These are phyloP conservation scores for Xylaria curta DNA, from an alignment of 495 filamentous ascomycete species.

Conservation along the genomic window DNA sequence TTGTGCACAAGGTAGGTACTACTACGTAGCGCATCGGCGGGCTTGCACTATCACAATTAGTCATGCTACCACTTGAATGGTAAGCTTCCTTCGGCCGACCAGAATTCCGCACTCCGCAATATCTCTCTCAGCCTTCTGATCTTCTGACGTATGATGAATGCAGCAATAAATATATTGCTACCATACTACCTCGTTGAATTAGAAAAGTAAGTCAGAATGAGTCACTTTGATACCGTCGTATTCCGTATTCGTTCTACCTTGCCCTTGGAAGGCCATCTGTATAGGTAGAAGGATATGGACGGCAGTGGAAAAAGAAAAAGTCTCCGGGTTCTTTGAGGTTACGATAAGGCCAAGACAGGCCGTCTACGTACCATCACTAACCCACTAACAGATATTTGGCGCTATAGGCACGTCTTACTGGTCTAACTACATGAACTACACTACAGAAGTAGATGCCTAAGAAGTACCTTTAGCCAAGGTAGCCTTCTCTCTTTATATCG, in stretches of 20 bases:
- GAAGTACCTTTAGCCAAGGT: not conserved
- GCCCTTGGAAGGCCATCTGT: not conserved
- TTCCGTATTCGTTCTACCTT: not conserved
- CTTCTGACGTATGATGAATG: not conserved
- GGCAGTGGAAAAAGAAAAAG: constrained; percentile 6
- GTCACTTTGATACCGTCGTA: not conserved
- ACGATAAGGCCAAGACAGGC: not conserved
- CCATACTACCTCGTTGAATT: not conserved
- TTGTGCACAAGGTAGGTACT: not conserved
- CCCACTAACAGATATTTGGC: not conserved
- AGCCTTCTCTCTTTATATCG: constrained; percentile 4
- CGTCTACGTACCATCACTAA: not conserved
- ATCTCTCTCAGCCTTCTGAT: not conserved
- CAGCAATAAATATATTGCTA: not conserved
- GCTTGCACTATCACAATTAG: constrained; percentile 3
- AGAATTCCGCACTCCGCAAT: not conserved
- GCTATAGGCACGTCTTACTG: not conserved
- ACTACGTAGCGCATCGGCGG: not conserved
- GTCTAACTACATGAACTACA: no score
- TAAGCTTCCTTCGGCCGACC: not conserved
- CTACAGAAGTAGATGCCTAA: not conserved
- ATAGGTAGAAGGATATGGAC: not conserved
- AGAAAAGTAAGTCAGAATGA: not conserved
- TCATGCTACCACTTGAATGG: not conserved
- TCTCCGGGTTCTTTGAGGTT: not conserved